Evolutionary conservation across 2,329 filamentous ascomycete species (phyloP).

Genomic region (Colletotrichum tabaci): DNA sequence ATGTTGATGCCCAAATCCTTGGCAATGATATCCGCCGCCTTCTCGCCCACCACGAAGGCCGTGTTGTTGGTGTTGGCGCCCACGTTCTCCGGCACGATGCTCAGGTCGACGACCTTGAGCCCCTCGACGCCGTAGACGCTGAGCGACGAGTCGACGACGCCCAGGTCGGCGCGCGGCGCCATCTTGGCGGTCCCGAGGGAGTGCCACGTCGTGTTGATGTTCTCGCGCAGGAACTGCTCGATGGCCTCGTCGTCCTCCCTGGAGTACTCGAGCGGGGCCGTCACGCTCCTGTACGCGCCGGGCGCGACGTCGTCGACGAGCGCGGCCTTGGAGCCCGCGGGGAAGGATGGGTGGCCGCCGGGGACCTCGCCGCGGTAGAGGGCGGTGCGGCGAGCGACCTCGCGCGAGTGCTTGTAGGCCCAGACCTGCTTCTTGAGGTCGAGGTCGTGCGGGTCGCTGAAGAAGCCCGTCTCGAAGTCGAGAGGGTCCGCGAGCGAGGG

Average conservation of each 20-base stretch:
- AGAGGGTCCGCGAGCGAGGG: constrained; percentile 53
- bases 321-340: constrained; percentile 56
- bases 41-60: constrained; percentile 65
- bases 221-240: constrained; percentile 59
- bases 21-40: constrained; percentile 59
- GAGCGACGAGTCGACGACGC: constrained; percentile 59
- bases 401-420: constrained; percentile 77
- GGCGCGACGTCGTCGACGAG: constrained; percentile 60
- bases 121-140: constrained; percentile 60
- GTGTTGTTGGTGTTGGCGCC: constrained; percentile 65
- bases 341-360: constrained; percentile 61
- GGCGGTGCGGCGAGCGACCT: constrained; percentile 70
- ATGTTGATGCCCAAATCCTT: constrained; percentile 50
- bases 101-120: constrained; percentile 59
- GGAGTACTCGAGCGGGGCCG: constrained; percentile 62
- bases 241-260: constrained; percentile 66
- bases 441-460: constrained; percentile 62
- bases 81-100: constrained; percentile 57
- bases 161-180: constrained; percentile 56
- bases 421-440: constrained; percentile 74
- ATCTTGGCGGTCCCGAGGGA: constrained; percentile 63
- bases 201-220: constrained; percentile 62
- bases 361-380: constrained; percentile 66
- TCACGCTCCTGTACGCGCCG: constrained; percentile 53
- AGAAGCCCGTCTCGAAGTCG: constrained; percentile 68